Base-by-base conservation (phyloP, 148 eudicot genomes). In the Fagopyrum esculentum region DNA sequence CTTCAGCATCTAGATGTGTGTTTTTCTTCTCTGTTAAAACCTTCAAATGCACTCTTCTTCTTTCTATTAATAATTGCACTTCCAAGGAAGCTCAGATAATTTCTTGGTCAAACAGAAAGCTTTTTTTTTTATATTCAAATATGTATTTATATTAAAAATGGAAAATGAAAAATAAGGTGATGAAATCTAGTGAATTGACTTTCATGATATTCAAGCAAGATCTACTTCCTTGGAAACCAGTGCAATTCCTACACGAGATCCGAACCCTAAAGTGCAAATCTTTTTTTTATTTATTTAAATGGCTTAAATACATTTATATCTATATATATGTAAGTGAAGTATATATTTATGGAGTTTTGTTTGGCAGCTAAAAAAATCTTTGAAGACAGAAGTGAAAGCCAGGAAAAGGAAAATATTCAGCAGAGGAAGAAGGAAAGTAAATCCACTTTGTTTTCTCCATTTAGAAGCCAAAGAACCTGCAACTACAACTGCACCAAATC, bases 241-340 rank as follows among this genome's bases (percentile, higher is more conserved):
- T 79, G 78, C 72, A 76, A 76, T 74, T 81, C 75, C 61, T 82
- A 78, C 85, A 84, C 96, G 84, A 84, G 90, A 90, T 90, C 96
- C 96, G 79, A 88, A 80, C 86, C 74, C 70, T 15, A 26, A 48
- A 35, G 9, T 35, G 46, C 76, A 2, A 13, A 29, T 61, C 68
- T 61, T 61, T 26, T 26, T 16, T 57, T 57, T 9, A 29, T 26
- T 61, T 2, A 29, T 13, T 54, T 52, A 52, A 11, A 54, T 54
- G 1, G 45, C 45, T 30, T 64, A 35, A 11, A 4, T 3, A 16
- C 8, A 30, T 61, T 30, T 0, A 3, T 26, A 7, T 61, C 0
- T 9, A 29, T 61, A 10, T 26, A 61, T 61, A 26, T 22, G 66
- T 61, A 61, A 26, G 44, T 43, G 40, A 61, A 9, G 43, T 10